phyloP scores from a whole-genome alignment of 805 yeast genomes.

The Lipomyces japonicus region DNA sequence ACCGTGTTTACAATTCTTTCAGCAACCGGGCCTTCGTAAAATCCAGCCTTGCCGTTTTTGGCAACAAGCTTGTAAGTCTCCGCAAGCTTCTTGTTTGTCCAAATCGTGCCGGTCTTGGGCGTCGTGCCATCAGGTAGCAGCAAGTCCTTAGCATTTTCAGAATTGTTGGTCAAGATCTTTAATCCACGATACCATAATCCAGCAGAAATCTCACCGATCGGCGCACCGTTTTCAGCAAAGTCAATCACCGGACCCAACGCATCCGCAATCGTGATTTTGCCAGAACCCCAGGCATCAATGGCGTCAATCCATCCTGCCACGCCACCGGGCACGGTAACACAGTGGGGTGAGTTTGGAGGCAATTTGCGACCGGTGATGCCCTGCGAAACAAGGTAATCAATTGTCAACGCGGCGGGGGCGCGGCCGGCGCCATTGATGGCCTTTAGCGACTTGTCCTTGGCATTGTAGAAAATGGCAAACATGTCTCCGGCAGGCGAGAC shows the following conservation, averaged over 20 bases:
- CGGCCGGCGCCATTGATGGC: constrained; percentile 79
- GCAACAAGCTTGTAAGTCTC: constrained; percentile 51
- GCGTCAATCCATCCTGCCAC: constrained; percentile 78
- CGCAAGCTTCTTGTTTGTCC: constrained; percentile 53
- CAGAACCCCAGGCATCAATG: constrained; percentile 66
- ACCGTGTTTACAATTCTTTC: constrained; percentile 57
- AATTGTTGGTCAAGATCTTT: constrained; percentile 40
- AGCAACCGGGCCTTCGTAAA: constrained; percentile 69
- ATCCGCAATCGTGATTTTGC: constrained; percentile 55
- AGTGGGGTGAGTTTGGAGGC: constrained; percentile 50
- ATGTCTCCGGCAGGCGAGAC: constrained; percentile 43
- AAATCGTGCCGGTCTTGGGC: constrained; percentile 58
- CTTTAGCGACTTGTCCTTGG: constrained; percentile 47
- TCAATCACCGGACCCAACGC: constrained; percentile 63
- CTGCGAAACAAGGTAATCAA: constrained; percentile 48
- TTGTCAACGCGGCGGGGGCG: constrained; percentile 49
- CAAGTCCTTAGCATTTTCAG: constrained; percentile 37
- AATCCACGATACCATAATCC: constrained; percentile 46
- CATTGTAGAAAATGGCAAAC: constrained; percentile 60
- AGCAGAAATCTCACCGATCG: constrained; percentile 59
- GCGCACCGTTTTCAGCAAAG: constrained; percentile 65
- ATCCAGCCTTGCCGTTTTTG: constrained; percentile 57
- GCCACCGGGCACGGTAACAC: constrained; percentile 75
- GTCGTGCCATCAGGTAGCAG: constrained; percentile 39
- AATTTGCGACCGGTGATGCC: constrained; percentile 50